Evolutionary conservation across 2,329 filamentous ascomycete genomes (phyloP).

Genomic region (Ilyonectria robusta): DNA sequence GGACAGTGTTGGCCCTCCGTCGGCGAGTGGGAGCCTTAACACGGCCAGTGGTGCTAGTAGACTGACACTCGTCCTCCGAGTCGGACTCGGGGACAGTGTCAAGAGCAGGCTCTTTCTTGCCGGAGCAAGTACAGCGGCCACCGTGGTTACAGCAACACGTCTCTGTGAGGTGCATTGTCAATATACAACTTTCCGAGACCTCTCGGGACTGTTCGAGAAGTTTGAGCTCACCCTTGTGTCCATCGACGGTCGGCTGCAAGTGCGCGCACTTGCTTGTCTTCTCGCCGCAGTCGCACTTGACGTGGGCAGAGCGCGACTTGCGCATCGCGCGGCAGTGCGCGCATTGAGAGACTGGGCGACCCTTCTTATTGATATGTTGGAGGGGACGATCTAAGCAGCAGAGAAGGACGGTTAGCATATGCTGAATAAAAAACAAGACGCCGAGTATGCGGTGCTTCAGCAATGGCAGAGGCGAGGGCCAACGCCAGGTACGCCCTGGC

Average conservation of each 20-base stretch:
- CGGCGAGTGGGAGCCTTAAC: conserved; percentile 63
- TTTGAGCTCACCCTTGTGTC: conserved; percentile 69
- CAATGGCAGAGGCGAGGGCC: neutral
- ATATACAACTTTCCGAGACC: conserved; percentile 35
- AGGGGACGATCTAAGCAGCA: conserved; percentile 82
- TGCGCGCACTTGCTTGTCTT: conserved; percentile 83
- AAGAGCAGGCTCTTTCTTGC: conserved; percentile 73
- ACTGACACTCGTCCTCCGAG: conserved; percentile 63
- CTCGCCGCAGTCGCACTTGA: conserved; percentile 97
- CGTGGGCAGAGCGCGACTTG: conserved; percentile 94
- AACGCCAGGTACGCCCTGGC: neutral
- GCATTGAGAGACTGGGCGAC: conserved; percentile 97
- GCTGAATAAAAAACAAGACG: conserved; percentile 14
- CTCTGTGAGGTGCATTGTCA: conserved; percentile 57
- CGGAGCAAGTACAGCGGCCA: conserved; percentile 74
- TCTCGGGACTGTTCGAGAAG: conserved; percentile 21
- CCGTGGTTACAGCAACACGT: conserved; percentile 81
- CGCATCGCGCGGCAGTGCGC: conserved; percentile 95
- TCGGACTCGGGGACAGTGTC: conserved; percentile 77
- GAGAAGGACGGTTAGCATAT: conserved; percentile 42
- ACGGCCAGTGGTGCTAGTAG: conserved; percentile 46
- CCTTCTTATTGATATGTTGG: conserved; percentile 97
- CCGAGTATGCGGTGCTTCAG: neutral
- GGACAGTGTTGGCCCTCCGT: conserved; percentile 73
- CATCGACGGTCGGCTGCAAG: conserved; percentile 69